Percentiles rank a stretch among this genome's conserved stretches.
Evolutionary conservation across 1,284 basidiomycete species (phyloP).

Genomic region (Irpex rosettiformis): DNA sequence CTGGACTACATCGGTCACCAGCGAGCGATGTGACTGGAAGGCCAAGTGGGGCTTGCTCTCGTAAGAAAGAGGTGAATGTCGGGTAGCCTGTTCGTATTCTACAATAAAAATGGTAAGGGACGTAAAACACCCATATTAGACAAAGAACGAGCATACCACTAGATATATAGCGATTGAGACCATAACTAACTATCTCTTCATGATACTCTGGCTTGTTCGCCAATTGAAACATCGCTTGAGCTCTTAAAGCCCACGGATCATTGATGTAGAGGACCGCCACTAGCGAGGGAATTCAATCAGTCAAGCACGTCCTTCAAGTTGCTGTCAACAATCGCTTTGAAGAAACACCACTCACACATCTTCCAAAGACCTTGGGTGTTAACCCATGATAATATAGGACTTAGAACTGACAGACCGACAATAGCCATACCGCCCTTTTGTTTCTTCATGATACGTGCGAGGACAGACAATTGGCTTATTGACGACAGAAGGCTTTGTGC

Average conservation of each 20-base stretch:
- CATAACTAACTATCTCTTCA: slow-evolving; percentile 4
- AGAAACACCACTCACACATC: background rate
- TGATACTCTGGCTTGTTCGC: slow-evolving; percentile 6
- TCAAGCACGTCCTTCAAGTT: no score
- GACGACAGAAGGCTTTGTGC: background rate
- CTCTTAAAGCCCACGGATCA: background rate
- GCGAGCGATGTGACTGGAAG: background rate
- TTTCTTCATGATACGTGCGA: background rate
- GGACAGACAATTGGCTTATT: background rate
- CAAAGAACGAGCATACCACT: background rate
- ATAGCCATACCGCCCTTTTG: background rate
- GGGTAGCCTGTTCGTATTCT: background rate
- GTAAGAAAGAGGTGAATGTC: background rate
- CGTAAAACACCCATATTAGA: background rate
- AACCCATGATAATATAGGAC: background rate
- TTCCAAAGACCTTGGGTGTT: background rate
- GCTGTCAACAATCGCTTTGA: background rate
- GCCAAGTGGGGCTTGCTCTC: background rate
- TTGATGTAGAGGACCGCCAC: slow-evolving; percentile 11
- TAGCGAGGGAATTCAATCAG: no score
- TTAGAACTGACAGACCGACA: background rate
- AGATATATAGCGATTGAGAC: background rate
- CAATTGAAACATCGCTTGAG: slow-evolving; percentile 4
- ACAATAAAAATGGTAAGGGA: background rate
- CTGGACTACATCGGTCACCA: background rate